A percentile compares a stretch with the other conserved stretches of the same genome.
phyloP scores from a whole-genome alignment of 768 basidiomycete genomes.

The Imleria badia region DNA sequence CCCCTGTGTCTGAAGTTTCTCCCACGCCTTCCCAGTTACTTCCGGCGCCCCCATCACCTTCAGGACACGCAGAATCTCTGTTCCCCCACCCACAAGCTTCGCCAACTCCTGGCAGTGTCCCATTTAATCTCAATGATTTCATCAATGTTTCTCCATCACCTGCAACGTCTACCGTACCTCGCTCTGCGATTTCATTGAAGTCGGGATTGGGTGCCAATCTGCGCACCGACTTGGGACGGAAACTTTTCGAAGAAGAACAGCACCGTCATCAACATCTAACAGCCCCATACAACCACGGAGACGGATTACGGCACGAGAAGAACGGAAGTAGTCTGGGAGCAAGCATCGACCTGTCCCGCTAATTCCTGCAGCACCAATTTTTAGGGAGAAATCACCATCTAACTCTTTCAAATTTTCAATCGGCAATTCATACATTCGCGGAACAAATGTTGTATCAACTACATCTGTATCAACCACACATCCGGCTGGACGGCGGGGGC shows the following conservation, averaged over 20 bases:
- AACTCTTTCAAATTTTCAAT: slow-evolving; percentile 17
- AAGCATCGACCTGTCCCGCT: slow-evolving; percentile 31
- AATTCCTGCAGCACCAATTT: slow-evolving; percentile 11
- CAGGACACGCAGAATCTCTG: slow-evolving; percentile 21
- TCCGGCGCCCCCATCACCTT: slow-evolving; percentile 25
- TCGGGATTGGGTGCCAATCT: slow-evolving; percentile 48
- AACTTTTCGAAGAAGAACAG: slow-evolving; percentile 71
- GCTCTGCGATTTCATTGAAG: slow-evolving; percentile 31
- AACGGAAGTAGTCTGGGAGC: slow-evolving; percentile 27
- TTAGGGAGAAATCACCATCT: slow-evolving; percentile 9
- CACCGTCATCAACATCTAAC: slow-evolving; percentile 39
- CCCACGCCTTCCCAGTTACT: slow-evolving; percentile 26
- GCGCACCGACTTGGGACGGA: slow-evolving; percentile 62
- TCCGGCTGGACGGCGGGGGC: slow-evolving; percentile 22
- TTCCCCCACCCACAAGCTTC: slow-evolving; percentile 32
- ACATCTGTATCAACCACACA: slow-evolving; percentile 35
- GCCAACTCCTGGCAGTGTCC: slow-evolving; percentile 36
- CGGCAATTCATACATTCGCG: slow-evolving; percentile 22
- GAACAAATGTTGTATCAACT: slow-evolving; percentile 36
- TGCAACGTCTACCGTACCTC: slow-evolving; percentile 35
- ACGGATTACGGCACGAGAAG: slow-evolving; percentile 29
- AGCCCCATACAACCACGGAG: slow-evolving; percentile 14
- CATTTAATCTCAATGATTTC: slow-evolving; percentile 70
- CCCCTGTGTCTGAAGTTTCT: slow-evolving; percentile 28
- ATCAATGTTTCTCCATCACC: slow-evolving; percentile 73